phyloP scores from a whole-genome alignment of 257 asterid species.

The Echium plantagineum region DNA sequence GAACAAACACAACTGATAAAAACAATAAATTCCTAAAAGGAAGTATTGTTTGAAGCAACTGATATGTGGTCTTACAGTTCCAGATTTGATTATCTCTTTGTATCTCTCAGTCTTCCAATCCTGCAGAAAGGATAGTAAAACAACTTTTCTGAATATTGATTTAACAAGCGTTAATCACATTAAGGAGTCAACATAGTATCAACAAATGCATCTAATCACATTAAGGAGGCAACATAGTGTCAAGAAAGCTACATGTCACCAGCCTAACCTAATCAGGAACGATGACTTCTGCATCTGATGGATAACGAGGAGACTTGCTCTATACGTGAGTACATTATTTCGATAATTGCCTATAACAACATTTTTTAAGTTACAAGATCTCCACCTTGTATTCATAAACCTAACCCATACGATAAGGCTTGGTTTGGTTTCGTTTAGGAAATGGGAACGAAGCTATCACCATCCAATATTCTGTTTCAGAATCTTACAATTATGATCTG shows the following conservation, averaged over 20 bases:
- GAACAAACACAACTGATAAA: conserved; percentile 5
- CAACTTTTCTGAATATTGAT: background rate
- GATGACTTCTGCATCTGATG: background rate
- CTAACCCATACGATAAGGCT: no score
- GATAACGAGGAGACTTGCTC: background rate
- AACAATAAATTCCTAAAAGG: conserved; percentile 5
- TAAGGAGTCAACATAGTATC: background rate
- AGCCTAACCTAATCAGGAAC: background rate
- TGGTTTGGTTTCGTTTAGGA: background rate
- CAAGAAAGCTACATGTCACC: no score
- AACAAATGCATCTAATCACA: background rate
- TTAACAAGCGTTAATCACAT: background rate
- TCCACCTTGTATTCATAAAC: background rate
- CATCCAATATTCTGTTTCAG: background rate
- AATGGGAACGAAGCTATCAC: background rate
- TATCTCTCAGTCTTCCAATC: conserved; percentile 99
- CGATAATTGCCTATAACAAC: background rate
- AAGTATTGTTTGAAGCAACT: background rate
- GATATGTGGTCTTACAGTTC: conserved; percentile 48
- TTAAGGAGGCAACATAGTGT: no score
- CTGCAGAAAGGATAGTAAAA: conserved; percentile 26
- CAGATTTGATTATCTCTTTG: conserved; percentile 85
- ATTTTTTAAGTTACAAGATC: background rate
- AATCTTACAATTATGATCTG: background rate
- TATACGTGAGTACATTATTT: background rate